Evolutionary conservation across 257 asterid genomes (phyloP), one percentile per base, ranked within the genome.

Genomic region (Solanum virginianum): DNA sequence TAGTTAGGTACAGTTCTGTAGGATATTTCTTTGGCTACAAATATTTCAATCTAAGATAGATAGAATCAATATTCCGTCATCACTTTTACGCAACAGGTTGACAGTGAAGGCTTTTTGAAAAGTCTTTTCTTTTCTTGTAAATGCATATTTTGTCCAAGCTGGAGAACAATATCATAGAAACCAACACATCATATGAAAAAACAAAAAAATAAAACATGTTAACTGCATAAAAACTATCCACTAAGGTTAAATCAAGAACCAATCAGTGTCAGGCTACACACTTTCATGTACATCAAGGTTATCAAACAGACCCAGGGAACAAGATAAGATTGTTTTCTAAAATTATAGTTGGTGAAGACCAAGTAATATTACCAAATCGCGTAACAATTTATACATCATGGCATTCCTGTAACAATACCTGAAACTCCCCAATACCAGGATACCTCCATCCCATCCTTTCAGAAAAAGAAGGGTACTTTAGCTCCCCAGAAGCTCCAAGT

Each of bases 361-460:
- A n/a, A n/a, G n/a, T n/a, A 49, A 75, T 51, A 51, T 75, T 15
- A 26, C 82, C 24, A 51, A 77, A 77, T 77, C 63, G 53, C 45
- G 0, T 51, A 77, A 24, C 62, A 8, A 49, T 16, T 47, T 29
- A 51, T 77, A 77, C 10, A 26, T 51, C 16, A 15, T 36, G 53
- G 47, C 10, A 6, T 51, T 51, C 82, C 82, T 8, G 53, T 15
- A 77, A 51, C 82, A 86, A 88, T 91, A 94, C 97, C 95, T 94
- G 97, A 91, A 94, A 94, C 92, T 89, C 97, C 89, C 97, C 97
- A 86, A 92, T 92, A 80, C 97, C 97, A 85, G 97, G 97, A 89
- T 91, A 94, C 87, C 89, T 90, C 97, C 97, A 94, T 62, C 97
- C 97, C 93, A 91, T 91, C 85, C 93, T 89, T 88, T 90, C 97